Base-by-base conservation (phyloP, 192 early-diverging fungal species). In the Allomyces arbusculus region DNA sequence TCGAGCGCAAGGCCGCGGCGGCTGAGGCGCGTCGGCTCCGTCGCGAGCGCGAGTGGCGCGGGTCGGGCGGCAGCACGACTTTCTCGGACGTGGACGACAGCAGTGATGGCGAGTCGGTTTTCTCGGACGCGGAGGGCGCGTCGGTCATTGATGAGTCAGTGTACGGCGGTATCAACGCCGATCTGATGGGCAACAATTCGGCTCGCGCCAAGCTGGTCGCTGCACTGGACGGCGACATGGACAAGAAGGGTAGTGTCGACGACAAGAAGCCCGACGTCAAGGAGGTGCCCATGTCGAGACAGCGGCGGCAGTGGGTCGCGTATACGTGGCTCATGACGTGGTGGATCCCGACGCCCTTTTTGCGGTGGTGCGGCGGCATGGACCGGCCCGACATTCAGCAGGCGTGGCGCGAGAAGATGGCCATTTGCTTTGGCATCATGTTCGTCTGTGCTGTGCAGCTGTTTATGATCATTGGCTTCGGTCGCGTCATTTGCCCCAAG, bases 351-450 rank as follows among this genome's bases (percentile, higher is more conserved):
- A 80, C 80, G 19, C 80, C 68, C 40, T 74, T 74, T 58, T 69
- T 90, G 23, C 67, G 70, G 4, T 68, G 66, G 33, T 77, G 86
- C 68, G 89, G 84, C 26, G 75, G 77, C 63, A 88, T 94, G 88
- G 87, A 84, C 70, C 84, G 91, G 43, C 82, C 86, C 64, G 91
- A 96, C 74, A 82, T 96, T 44, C 89, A 82, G 62, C 91, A 92
- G 91, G 93, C 93, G 10, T 96, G 90, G 91, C 78, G 93, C 62
- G 94, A 96, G 75, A 96, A 96, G 73, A 78, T 89, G 1, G 78
- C 85, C 3, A 78, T 97, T 23, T 91, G 91, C 73, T 68, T 90
- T 50, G 71, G 94, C 69, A 93, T 97, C 64, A 79, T 86, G 64
- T 71, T 89, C 10, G 74, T 91, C 65, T 92, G 89, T 44, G 83